Evolutionary conservation across 148 eudicot genomes (phyloP).

Genomic region (Vaccinium macrocarpon): DNA sequence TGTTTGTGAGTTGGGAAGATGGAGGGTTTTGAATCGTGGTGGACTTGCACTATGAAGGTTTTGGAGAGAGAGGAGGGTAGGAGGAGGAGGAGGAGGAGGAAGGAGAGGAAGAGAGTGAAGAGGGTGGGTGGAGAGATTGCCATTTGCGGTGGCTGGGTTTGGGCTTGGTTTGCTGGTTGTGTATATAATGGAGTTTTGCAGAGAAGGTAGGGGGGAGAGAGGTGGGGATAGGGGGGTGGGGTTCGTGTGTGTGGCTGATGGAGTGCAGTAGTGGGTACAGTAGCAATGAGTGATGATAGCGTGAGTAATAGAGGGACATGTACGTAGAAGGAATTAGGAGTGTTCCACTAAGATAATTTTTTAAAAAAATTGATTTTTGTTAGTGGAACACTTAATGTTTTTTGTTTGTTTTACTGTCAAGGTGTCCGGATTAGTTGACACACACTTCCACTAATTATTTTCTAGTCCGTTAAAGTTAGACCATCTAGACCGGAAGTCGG

Average conservation of each 20-base stretch:
- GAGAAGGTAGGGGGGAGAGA: background rate
- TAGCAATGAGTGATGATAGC: background rate
- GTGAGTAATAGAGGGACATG: background rate
- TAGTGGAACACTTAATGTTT: too few species aligned
- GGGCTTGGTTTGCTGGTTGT: background rate
- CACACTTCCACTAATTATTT: too few species aligned
- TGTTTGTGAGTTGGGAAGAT: slow-evolving; percentile 68
- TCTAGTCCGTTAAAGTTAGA: too few species aligned
- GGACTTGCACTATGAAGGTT: slow-evolving; percentile 74
- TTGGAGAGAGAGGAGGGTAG: background rate
- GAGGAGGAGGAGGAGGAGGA: background rate
- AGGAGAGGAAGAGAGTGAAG: background rate
- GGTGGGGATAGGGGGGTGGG: background rate
- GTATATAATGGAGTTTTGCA: background rate
- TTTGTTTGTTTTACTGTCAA: too few species aligned
- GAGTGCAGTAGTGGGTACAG: background rate
- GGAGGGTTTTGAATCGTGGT: slow-evolving; percentile 62
- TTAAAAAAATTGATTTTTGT: too few species aligned
- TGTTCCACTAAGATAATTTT: too few species aligned
- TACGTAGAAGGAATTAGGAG: too few species aligned
- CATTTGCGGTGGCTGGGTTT: slow-evolving; percentile 11
- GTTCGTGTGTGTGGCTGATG: slow-evolving; percentile 1
- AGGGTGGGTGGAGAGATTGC: slow-evolving; percentile 10
- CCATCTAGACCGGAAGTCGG: too few species aligned
- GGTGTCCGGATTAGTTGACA: too few species aligned